These are phyloP conservation scores for Gynostemma pentaphyllum DNA, from an alignment of 306 rosid genomes.

Conservation along the genomic window DNA sequence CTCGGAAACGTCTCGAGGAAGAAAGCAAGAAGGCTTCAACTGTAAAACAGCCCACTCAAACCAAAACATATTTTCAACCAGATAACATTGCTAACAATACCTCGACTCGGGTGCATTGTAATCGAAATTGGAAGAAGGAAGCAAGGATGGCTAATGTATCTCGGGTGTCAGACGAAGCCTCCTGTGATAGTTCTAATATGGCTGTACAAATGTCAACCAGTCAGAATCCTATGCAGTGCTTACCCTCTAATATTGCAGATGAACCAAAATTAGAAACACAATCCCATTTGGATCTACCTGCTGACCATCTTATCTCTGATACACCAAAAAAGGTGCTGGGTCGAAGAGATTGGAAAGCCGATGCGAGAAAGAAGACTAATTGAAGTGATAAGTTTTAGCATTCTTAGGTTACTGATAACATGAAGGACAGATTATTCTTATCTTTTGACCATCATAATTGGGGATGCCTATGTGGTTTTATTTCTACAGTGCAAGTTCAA, in stretches of 20 bases:
- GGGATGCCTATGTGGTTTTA: background rate
- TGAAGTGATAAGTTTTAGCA: constrained; percentile 11
- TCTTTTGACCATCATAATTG: background rate
- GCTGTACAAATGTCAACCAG: constrained; percentile 18
- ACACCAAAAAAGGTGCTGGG: constrained; percentile 27
- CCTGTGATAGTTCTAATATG: constrained; percentile 19
- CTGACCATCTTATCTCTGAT: constrained; percentile 16
- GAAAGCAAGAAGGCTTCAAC: constrained; percentile 33
- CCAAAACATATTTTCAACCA: constrained; percentile 20
- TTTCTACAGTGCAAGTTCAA: background rate
- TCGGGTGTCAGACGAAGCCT: constrained; percentile 25
- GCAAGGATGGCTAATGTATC: constrained; percentile 49
- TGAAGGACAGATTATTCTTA: background rate
- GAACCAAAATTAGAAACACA: constrained; percentile 1
- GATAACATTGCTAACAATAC: constrained; percentile 25
- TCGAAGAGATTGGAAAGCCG: constrained; percentile 88
- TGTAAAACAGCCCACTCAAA: constrained; percentile 17
- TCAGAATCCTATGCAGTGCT: constrained; percentile 21
- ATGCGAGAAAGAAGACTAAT: constrained; percentile 68
- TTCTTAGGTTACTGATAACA: background rate
- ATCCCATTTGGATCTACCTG: constrained; percentile 18
- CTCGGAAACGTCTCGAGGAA: constrained; percentile 76
- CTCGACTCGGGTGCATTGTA: constrained; percentile 33
- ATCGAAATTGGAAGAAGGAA: constrained; percentile 80
- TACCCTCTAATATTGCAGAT: constrained; percentile 6